Evolutionary conservation across 495 filamentous ascomycete genomes (phyloP), one percentile per base, ranked within the genome.

Genomic region (Lepidopterella palustris): DNA sequence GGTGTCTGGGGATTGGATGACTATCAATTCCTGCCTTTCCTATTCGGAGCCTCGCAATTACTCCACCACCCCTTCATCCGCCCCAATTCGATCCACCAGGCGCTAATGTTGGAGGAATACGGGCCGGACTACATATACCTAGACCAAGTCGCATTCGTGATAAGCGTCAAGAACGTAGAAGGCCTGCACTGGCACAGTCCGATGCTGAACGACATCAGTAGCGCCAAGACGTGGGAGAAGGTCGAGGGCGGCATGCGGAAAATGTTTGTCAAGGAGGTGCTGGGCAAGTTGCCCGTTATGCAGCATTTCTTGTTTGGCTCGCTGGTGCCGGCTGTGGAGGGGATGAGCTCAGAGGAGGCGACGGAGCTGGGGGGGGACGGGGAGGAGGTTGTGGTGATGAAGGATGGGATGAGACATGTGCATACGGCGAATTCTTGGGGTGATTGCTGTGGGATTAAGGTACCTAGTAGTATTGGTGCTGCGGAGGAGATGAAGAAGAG

Each of bases 1-100:
- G 92, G 92, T 15, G 93, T 98, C 27, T 98, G 93, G 93, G 93
- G 93, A 4, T 79, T 99, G 20, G 93, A 99, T 68, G 93, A 99
- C 71, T 96, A 97, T 79, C 92, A 95, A 63, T 99, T 97, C 76
- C 77, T 96, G 11, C 95, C 95, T 0, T 99, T 97, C 70, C 83
- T 97, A 3, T 91, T 97, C 66, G 95, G 93, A 26, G 87, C 92
- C 35, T 85, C 87, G 26, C 93, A 99, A 73, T 82, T 99, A 24
- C 78, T 93, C 3, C 82, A 86, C 55, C 93, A 98, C 69, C 84
- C 85, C 0, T 92, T 87, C 70, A 85, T 99, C 45, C 92, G 90
- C 0, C 93, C 93, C 1, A 74, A 88, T 52, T 80, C 84, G 1
- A 93, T 99, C 60, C 93, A 99, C 72, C 90, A 92, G 67, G 80